A percentile compares a stretch with the other conserved stretches of the same genome.
These are phyloP conservation scores for Biscutella laevigata DNA, from an alignment of 441 rosid genomes.

Conservation along the genomic window DNA sequence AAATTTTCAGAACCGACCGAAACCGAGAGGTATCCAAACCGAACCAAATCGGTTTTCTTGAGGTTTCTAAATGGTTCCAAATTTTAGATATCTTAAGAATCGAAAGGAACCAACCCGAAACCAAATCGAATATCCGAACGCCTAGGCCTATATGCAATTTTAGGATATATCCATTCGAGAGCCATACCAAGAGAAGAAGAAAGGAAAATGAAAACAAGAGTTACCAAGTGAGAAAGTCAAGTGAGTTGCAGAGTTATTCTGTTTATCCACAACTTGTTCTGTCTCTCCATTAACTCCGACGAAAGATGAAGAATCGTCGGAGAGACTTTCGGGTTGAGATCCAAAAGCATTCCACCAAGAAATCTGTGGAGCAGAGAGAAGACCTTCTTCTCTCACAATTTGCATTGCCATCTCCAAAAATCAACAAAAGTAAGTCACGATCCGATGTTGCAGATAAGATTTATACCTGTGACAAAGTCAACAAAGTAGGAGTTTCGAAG, in stretches of 20 bases:
- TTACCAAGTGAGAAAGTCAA: constrained; percentile 61
- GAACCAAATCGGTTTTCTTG: too few species aligned
- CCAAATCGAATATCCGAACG: too few species aligned
- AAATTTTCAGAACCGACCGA: too few species aligned
- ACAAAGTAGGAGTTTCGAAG: constrained; percentile 2
- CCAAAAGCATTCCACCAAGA: constrained; percentile 63
- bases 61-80: too few species aligned
- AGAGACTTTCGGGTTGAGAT: constrained; percentile 32
- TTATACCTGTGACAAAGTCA: constrained; percentile 30
- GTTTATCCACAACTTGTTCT: constrained; percentile 35
- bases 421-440: constrained; percentile 12
- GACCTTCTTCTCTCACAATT: constrained; percentile 52
- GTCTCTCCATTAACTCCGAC: constrained; percentile 21
- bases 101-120: too few species aligned
- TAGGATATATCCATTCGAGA: not conserved
- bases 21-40: too few species aligned
- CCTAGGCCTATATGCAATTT: too few species aligned
- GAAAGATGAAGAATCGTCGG: constrained; percentile 38
- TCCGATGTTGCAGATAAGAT: constrained; percentile 1
- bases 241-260: constrained; percentile 30
- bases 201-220: not conserved
- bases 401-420: constrained; percentile 64
- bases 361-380: constrained; percentile 36
- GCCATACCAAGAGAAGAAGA: not conserved
- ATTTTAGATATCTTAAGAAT: too few species aligned